A percentile compares a stretch with the other conserved stretches of the same genome.
Conservation (phyloP, 2,329 filamentous ascomycete genomes). For the Periconia macrospinosa region DNA sequence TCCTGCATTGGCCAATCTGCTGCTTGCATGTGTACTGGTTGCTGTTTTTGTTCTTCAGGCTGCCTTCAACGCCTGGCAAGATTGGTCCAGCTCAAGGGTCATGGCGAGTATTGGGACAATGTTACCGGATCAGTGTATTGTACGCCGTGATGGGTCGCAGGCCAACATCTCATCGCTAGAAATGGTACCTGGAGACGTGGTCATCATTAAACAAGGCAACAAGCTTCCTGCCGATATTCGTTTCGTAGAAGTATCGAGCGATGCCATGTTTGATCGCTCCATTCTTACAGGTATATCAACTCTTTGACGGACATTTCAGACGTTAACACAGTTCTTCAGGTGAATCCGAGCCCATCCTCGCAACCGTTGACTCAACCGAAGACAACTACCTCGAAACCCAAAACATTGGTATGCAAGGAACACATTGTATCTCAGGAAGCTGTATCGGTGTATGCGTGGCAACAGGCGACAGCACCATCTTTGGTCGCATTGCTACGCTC, state of each 20-base stretch:
- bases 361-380: slow-evolving; percentile 64
- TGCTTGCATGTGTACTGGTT: slow-evolving; percentile 71
- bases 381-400: slow-evolving; percentile 76
- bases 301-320: not conserved
- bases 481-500: slow-evolving; percentile 73
- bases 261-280: slow-evolving; percentile 72
- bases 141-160: slow-evolving; percentile 62
- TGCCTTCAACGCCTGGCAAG: slow-evolving; percentile 61
- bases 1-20: slow-evolving; percentile 70
- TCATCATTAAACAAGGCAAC: slow-evolving; percentile 70
- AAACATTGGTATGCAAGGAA: slow-evolving; percentile 77
- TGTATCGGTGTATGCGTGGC: slow-evolving; percentile 69
- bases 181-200: slow-evolving; percentile 72
- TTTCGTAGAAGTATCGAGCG: slow-evolving; percentile 68
- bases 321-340: slow-evolving; percentile 44
- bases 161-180: slow-evolving; percentile 57
- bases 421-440: slow-evolving; percentile 72
- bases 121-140: slow-evolving; percentile 72
- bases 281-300: slow-evolving; percentile 62
- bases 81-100: slow-evolving; percentile 75
- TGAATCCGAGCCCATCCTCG: slow-evolving; percentile 67
- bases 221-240: slow-evolving; percentile 75
- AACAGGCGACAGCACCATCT: slow-evolving; percentile 73
- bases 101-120: slow-evolving; percentile 81
- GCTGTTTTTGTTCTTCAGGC: slow-evolving; percentile 67